Evolutionary conservation across 1,284 basidiomycete species (phyloP).

Genomic region (Microbotryum saponariae): DNA sequence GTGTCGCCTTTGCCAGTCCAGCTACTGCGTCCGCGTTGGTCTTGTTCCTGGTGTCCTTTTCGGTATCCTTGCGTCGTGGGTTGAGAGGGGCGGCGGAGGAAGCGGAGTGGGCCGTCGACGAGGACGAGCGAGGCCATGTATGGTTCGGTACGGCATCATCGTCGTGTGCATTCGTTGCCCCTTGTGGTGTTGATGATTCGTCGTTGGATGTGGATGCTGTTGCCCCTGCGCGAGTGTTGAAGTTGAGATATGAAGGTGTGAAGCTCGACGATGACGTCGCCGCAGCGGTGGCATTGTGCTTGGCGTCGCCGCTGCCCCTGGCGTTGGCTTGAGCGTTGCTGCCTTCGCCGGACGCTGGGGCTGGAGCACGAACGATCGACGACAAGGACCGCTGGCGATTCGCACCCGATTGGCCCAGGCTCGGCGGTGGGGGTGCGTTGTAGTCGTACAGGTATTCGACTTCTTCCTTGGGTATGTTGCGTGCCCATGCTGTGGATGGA

Average conservation of each 20-base stretch:
- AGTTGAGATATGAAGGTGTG: not conserved
- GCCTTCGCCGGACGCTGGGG: not conserved
- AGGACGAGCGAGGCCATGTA: not conserved
- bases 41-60: not conserved
- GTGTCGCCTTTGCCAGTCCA: not conserved
- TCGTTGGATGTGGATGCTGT: not conserved
- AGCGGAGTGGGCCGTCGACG: slow-evolving; percentile 2
- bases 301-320: not conserved
- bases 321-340: not conserved
- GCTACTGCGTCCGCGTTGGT: not conserved
- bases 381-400: not conserved
- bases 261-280: not conserved
- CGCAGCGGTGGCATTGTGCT: not conserved
- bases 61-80: not conserved
- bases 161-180: too few species aligned
- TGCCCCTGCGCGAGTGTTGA: slow-evolving; percentile 10
- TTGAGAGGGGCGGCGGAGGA: not conserved
- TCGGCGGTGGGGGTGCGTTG: not conserved
- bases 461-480: slow-evolving; percentile 19
- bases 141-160: too few species aligned
- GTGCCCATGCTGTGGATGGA: slow-evolving; percentile 21
- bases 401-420: not conserved
- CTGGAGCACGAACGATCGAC: slow-evolving; percentile 5
- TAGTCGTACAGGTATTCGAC: slow-evolving; percentile 3
- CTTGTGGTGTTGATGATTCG: too few species aligned